Percentiles rank a stretch among this genome's conserved stretches.
phyloP scores from a whole-genome alignment of 2,329 filamentous ascomycete species.

The Aspergillus uvarum region DNA sequence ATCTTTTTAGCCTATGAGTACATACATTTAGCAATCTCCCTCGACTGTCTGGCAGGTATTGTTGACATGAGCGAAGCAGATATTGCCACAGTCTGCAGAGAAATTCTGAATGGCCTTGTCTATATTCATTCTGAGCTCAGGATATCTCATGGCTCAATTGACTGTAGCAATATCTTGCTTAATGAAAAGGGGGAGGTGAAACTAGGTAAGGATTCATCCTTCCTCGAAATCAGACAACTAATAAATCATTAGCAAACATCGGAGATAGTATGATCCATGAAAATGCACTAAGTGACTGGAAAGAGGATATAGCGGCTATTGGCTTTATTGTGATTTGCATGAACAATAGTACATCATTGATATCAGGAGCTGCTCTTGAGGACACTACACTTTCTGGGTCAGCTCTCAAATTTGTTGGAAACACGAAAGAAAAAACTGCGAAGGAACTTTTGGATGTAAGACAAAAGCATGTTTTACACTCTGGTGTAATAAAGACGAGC shows the following conservation, averaged over 20 bases:
- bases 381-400: not conserved
- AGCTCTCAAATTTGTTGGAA: not conserved
- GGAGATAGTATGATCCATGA: not conserved
- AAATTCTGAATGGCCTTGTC: not conserved
- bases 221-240: not conserved
- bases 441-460: not conserved
- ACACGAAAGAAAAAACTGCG: not conserved
- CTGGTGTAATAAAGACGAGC: not conserved
- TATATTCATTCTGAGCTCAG: not conserved
- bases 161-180: not conserved
- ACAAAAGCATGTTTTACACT: not conserved
- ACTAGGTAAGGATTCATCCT: not conserved
- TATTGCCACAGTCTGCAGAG: not conserved
- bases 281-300: not conserved
- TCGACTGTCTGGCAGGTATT: not conserved
- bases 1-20: not conserved
- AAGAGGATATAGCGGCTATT: not conserved
- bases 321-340: not conserved
- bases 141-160: not conserved
- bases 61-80: not conserved
- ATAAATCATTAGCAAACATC: not conserved
- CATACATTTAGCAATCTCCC: not conserved
- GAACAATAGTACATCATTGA: not conserved
- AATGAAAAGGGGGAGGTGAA: not conserved
- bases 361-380: not conserved